Evolutionary conservation across 1,284 basidiomycete species (phyloP).

Genomic region (Marasmius fiardii): DNA sequence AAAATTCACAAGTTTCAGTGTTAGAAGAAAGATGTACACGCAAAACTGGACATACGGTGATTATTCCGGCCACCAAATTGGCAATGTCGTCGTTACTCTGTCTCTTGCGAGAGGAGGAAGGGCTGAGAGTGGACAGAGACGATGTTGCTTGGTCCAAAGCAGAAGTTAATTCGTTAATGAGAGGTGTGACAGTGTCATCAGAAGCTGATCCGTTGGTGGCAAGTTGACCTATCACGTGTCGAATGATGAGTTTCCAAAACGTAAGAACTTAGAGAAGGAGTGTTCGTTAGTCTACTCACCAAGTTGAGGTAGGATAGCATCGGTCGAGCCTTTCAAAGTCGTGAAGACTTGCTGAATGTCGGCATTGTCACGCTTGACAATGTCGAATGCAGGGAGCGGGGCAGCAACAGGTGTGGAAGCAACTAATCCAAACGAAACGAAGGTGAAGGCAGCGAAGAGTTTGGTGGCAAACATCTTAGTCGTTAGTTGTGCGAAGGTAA

Average conservation of each 20-base stretch:
- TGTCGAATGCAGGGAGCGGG: background rate
- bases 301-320: constrained; percentile 13
- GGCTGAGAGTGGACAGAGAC: constrained; percentile 19
- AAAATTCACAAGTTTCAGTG: background rate
- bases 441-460: constrained; percentile 9
- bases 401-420: constrained; percentile 4
- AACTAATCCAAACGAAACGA: constrained; percentile 10
- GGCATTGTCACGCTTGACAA: constrained; percentile 11
- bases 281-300: constrained; percentile 1
- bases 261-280: background rate
- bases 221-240: constrained; percentile 21
- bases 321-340: constrained; percentile 10
- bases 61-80: constrained; percentile 20
- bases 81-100: constrained; percentile 26
- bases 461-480: constrained; percentile 2
- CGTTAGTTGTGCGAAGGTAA: no score
- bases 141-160: constrained; percentile 22
- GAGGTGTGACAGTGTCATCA: constrained; percentile 23
- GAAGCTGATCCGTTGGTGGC: constrained; percentile 18
- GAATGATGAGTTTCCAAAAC: no score
- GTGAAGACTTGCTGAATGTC: constrained; percentile 9
- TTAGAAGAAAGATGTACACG: background rate
- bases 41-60: constrained; percentile 17
- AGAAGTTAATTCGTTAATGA: constrained; percentile 22
- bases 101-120: constrained; percentile 15